Evolutionary conservation across 495 filamentous ascomycete species (phyloP).

Genomic region (Neurospora intermedia): DNA sequence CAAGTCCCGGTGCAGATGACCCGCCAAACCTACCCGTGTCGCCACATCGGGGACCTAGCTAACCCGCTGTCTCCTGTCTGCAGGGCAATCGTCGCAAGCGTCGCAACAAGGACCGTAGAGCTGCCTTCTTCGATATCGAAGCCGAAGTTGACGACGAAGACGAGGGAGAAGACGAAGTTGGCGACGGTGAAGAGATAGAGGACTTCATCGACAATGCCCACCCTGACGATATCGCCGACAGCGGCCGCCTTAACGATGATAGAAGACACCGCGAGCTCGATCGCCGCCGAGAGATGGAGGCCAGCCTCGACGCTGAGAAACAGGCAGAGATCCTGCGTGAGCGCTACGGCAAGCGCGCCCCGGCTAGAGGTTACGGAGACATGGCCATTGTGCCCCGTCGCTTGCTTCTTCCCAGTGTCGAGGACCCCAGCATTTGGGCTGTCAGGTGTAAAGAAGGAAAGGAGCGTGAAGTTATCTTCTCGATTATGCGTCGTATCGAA

Average conservation of each 20-base stretch:
- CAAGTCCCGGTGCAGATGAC: conserved; percentile 1
- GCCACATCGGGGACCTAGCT: neutral
- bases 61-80: conserved; percentile 3
- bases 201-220: conserved; percentile 85
- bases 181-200: conserved; percentile 72
- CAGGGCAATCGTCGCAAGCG: conserved; percentile 74
- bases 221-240: conserved; percentile 77
- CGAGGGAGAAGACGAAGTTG: conserved; percentile 75
- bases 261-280: conserved; percentile 90
- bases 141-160: conserved; percentile 96
- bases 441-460: conserved; percentile 89
- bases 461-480: conserved; percentile 79
- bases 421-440: conserved; percentile 94
- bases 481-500: conserved; percentile 77
- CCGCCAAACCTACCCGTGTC: neutral
- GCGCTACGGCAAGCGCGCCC: conserved; percentile 57
- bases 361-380: conserved; percentile 38
- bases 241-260: conserved; percentile 74
- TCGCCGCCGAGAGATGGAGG: conserved; percentile 72
- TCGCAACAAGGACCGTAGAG: conserved; percentile 49
- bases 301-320: conserved; percentile 84
- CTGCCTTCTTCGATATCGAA: conserved; percentile 88
- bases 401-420: conserved; percentile 80
- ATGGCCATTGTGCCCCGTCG: conserved; percentile 71
- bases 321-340: conserved; percentile 77